Percentiles rank a stretch among this genome's conserved stretches.
Conservation (phyloP, 176 grass and related monocot genomes). For the Tuctoria greenei region DNA sequence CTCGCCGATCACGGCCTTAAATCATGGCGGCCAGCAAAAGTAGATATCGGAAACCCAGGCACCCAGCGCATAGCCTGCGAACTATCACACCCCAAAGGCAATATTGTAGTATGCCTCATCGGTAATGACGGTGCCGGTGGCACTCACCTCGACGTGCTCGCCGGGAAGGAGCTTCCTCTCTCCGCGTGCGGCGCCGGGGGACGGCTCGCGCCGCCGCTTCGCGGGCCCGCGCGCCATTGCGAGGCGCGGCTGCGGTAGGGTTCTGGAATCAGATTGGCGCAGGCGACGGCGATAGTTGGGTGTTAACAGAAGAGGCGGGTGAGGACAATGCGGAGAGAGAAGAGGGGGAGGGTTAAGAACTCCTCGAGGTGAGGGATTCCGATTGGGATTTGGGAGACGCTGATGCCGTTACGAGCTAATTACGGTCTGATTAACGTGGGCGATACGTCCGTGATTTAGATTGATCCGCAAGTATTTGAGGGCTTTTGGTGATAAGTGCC, state of each 20-base stretch:
- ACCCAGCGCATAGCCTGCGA: neutral
- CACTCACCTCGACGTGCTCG: slow-evolving; percentile 55
- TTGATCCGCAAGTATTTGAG: neutral
- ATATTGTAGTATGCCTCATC: slow-evolving; percentile 11
- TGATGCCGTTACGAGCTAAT: slow-evolving; percentile 7
- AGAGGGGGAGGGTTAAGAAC: neutral
- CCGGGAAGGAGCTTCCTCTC: slow-evolving; percentile 49
- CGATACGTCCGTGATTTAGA: slow-evolving; percentile 16
- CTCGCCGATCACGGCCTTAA: neutral
- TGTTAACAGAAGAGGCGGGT: neutral
- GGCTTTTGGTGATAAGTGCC: neutral
- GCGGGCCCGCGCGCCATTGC: slow-evolving; percentile 10
- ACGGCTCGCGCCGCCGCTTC: slow-evolving; percentile 12
- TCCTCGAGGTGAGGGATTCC: slow-evolving; percentile 3
- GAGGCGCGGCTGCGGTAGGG: neutral
- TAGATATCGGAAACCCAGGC: neutral
- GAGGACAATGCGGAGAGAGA: neutral
- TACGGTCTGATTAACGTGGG: neutral
- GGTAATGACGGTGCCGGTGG: neutral
- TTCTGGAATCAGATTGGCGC: neutral
- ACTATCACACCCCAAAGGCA: neutral
- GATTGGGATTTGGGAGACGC: neutral
- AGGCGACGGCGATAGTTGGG: neutral
- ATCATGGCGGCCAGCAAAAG: neutral
- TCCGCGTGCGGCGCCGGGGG: slow-evolving; percentile 18